A percentile compares a stretch with the other conserved stretches of the same genome.
Evolutionary conservation across 2,329 filamentous ascomycete genomes (phyloP).

Genomic region (Colletotrichum viniferum): DNA sequence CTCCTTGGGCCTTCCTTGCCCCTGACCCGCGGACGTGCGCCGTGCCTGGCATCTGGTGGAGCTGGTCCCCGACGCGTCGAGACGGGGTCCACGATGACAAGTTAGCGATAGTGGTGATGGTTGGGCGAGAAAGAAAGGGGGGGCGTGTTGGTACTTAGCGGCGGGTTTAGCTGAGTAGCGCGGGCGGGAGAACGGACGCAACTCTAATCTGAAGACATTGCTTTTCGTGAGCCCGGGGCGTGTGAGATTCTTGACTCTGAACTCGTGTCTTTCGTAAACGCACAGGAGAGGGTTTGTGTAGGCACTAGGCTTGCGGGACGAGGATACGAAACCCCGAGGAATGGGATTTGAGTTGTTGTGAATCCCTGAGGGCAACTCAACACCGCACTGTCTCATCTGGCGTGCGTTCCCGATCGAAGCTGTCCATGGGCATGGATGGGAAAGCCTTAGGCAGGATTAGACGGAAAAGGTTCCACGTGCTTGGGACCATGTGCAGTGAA

Average conservation of each 20-base stretch:
- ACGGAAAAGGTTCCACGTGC: conserved; percentile 1
- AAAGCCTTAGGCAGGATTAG: not conserved
- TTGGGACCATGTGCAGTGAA: not conserved
- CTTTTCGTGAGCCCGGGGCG: not conserved
- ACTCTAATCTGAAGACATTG: conserved; percentile 13
- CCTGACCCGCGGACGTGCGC: not conserved
- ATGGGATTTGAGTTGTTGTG: conserved; percentile 16
- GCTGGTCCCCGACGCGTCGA: not conserved
- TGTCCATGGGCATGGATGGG: not conserved
- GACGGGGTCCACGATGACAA: not conserved
- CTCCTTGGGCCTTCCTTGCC: not conserved
- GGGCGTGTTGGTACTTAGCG: not conserved
- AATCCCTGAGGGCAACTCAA: conserved; percentile 18
- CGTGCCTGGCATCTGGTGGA: conserved; percentile 1
- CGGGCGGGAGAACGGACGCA: not conserved
- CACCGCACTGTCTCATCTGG: conserved; percentile 14
- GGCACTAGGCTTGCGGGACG: not conserved
- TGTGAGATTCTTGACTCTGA: not conserved
- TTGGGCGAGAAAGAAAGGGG: not conserved
- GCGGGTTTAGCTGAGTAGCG: not conserved
- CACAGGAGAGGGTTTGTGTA: not conserved
- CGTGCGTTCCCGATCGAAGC: conserved; percentile 9
- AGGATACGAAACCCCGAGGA: not conserved
- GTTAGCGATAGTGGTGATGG: conserved; percentile 10
- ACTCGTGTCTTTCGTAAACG: not conserved